Base-by-base conservation (phyloP, 306 rosid genomes). In the Astragalus membranaceus region DNA sequence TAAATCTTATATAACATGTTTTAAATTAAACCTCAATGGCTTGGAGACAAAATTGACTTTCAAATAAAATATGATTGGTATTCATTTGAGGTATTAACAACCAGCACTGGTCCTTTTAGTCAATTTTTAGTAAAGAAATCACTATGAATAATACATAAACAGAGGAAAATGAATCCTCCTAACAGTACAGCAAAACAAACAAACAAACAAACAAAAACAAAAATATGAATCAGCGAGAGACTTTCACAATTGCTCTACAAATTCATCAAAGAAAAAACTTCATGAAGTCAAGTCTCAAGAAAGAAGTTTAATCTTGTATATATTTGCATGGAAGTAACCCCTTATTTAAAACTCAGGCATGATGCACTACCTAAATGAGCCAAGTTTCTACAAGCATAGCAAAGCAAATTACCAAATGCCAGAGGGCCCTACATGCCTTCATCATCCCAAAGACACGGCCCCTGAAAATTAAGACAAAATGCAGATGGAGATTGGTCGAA, bases 21-120 rank as follows among this genome's bases (percentile, higher is more conserved):
- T 58, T 16, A 69, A 48, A 79, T 43, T 49, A 69, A 48, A 79
- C 51, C 41, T 43, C 44, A 26, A 32, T 32, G 44, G 43, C 6
- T 32, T 5, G 68, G 13, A 17, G 64, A 55, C 26, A 79, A 66
- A 76, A 60, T 42, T 75, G 26, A 55, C 47, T 50, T 29, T 14
- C 52, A 67, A 66, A 56, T 16, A 26, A 15, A 50, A 63, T 15
- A 32, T 43, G 13, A 55, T 12, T 55, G 12, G 55, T 47, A 64
- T 32, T 11, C 35, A 63, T 62, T 15, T 51, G 29, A 63, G 53
- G 67, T n/a, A 54, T 54, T 74, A 57, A 49, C 44, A 69, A 7
- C 61, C 7, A 58, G 44, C 17, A 36, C 3, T 20, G 12, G 44
- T 44, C 35, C 50, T 16, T 35, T 67, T 57, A 57, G 42, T 57